Evolutionary conservation across 352 stramenopile genomes (phyloP).

Genomic region (Globisporangium yorkense): DNA sequence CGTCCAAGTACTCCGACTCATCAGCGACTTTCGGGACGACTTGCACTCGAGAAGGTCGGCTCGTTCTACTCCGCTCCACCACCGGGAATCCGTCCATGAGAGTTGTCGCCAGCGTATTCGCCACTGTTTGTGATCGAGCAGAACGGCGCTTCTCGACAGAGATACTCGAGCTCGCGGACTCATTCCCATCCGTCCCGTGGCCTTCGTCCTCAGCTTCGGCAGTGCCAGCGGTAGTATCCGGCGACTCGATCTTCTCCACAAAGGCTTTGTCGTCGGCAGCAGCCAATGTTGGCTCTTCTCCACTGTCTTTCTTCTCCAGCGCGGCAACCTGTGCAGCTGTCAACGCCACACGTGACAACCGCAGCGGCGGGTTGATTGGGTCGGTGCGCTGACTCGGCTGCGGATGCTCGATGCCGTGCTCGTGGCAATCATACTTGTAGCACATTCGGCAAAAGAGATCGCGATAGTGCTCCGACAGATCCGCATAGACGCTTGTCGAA

Average conservation of each 20-base stretch:
- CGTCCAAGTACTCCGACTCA: conserved; percentile 63
- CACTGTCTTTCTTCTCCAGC: neutral
- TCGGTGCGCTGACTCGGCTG: conserved; percentile 50
- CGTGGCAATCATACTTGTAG: conserved; percentile 90
- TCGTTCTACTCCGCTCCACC: conserved; percentile 17
- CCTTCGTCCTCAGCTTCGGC: conserved; percentile 4
- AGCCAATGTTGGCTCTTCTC: neutral
- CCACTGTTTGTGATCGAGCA: conserved; percentile 43
- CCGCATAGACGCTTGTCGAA: conserved; percentile 51
- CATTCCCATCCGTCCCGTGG: conserved; percentile 5
- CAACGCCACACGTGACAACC: conserved; percentile 28
- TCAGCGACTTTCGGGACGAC: conserved; percentile 23
- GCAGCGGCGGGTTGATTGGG: conserved; percentile 49
- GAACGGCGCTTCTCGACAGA: conserved; percentile 46
- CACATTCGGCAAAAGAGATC: conserved; percentile 91
- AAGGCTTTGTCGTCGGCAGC: neutral
- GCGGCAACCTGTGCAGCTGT: neutral
- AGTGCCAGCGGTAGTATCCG: neutral
- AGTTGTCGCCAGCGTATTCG: conserved; percentile 44
- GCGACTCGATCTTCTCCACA: neutral
- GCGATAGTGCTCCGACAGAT: conserved; percentile 84
- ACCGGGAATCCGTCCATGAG: conserved; percentile 33
- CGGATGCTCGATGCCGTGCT: conserved; percentile 85
- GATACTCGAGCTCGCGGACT: conserved; percentile 6
- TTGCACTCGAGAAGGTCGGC: conserved; percentile 23